A percentile compares a stretch with the other conserved stretches of the same genome.
phyloP scores from a whole-genome alignment of 495 filamentous ascomycete genomes.

The Podospora bellae-mahoneyi region DNA sequence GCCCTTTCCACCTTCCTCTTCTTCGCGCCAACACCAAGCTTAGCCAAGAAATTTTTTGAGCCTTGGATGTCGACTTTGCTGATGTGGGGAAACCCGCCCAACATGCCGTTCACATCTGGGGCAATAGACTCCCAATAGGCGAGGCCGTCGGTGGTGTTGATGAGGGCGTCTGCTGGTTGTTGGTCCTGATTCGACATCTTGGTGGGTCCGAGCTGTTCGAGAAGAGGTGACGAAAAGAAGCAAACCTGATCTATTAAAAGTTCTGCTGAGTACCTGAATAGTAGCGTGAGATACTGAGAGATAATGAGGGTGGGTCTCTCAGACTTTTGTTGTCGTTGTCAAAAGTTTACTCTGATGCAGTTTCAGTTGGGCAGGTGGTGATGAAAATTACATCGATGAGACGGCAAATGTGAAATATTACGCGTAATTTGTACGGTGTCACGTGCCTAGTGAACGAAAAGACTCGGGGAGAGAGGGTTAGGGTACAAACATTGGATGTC shows the following conservation, averaged over 20 bases:
- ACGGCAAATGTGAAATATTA: not conserved
- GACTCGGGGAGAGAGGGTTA: not conserved
- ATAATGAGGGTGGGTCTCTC: not conserved
- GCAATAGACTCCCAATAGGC: conserved; percentile 74
- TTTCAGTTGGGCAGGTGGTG: not conserved
- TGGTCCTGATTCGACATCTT: not conserved
- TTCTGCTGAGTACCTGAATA: no score
- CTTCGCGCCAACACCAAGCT: conserved; percentile 57
- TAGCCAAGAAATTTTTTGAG: conserved; percentile 71
- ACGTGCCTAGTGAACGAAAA: not conserved
- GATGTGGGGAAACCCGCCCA: conserved; percentile 64
- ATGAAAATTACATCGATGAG: not conserved
- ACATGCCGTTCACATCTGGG: conserved; percentile 75
- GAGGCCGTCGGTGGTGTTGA: conserved; percentile 51
- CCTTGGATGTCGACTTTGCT: conserved; percentile 73
- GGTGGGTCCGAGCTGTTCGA: not conserved
- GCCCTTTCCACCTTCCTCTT: conserved; percentile 29
- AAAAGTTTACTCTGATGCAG: not conserved
- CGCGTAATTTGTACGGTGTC: not conserved
- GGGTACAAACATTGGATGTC: no score
- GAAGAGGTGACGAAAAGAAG: no score
- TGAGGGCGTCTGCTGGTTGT: conserved; percentile 40
- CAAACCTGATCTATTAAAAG: no score
- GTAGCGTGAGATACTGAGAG: no score
- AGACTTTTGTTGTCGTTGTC: not conserved